Percentiles rank a stretch among this genome's conserved stretches.
Evolutionary conservation across 805 yeast species (phyloP).

Genomic region (Sugiyamaella valdiviana): DNA sequence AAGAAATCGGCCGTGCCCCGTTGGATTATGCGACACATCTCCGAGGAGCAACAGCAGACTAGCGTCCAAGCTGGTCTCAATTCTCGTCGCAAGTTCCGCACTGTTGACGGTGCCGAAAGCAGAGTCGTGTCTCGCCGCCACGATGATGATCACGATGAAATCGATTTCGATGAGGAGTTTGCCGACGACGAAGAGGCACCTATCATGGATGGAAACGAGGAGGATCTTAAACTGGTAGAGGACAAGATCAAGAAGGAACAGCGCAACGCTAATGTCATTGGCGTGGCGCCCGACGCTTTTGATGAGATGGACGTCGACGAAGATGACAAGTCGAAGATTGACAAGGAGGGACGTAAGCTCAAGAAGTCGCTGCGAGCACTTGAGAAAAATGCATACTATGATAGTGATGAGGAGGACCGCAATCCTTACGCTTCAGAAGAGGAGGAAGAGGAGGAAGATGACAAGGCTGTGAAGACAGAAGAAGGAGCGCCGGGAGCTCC

Average conservation of each 20-base stretch:
- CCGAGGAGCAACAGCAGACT: constrained; percentile 43
- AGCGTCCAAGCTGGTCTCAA: constrained; percentile 40
- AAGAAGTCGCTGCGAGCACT: constrained; percentile 77
- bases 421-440: constrained; percentile 76
- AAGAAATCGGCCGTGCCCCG: constrained; percentile 72
- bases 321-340: constrained; percentile 75
- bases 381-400: constrained; percentile 82
- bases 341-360: constrained; percentile 83
- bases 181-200: constrained; percentile 99
- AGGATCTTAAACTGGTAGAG: constrained; percentile 87
- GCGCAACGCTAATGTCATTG: constrained; percentile 61
- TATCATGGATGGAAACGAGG: constrained; percentile 90
- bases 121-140: constrained; percentile 39
- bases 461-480: constrained; percentile 16
- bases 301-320: constrained; percentile 39
- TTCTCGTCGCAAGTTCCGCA: constrained; percentile 40
- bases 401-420: constrained; percentile 70
- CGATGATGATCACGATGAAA: constrained; percentile 81
- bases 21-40: constrained; percentile 93
- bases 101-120: constrained; percentile 41
- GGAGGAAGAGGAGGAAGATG: constrained; percentile 32
- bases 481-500: not conserved
- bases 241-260: constrained; percentile 36
- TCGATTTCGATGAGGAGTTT: constrained; percentile 94
- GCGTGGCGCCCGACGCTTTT: constrained; percentile 49